Evolutionary conservation across 2,329 filamentous ascomycete species (phyloP), one percentile per base, ranked within the genome.

Genomic region (Allantophomopsis lycopodina): DNA sequence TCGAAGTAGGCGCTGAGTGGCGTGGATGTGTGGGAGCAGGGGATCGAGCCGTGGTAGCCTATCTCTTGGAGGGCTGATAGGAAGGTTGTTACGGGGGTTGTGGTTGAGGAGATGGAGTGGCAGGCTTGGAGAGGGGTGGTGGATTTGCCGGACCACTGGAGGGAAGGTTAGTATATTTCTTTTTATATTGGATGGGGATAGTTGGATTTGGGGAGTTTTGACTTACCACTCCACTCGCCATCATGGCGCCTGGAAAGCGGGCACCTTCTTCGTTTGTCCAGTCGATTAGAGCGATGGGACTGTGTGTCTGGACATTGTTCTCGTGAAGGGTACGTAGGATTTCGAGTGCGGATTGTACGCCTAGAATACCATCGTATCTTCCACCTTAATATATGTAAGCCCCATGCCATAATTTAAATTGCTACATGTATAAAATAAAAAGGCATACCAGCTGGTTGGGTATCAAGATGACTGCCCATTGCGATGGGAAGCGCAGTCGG

Each of bases 1-100:
- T 89, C 83, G 50, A 89, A 88, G 55, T 88, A 81, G 0, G 79
- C 79, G 0, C 72, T 79, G 59, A 86, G 73, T 0, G 77, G 77
- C 10, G 68, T 72, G 33, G 67, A 61, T 44, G 68, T 62, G 55
- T 78, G 68, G 40, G 66, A 72, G 13, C 71, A 71, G 4, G 69
- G 66, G 0, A 65, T 62, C 0, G 58, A 48, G n/a, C 83, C 83
- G 0, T 84, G 58, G 44, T 83, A 87, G 0, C 76, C 76, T 36
- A 85, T 86, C 4, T 78, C 68, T 52, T 79, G 62, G 0, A 89
- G 69, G 44, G 85, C 80, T 1, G 64, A 69, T 4, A 28, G 7
- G 11, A 28, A 28, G 23, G 23, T 28, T 12, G 23, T 28, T 28
- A 10, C 3, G 5, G 23, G 23, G 8, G 23, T 28, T 47, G 67